phyloP scores from a whole-genome alignment of 169 alveolate species.

The Eimeria necatrix region DNA sequence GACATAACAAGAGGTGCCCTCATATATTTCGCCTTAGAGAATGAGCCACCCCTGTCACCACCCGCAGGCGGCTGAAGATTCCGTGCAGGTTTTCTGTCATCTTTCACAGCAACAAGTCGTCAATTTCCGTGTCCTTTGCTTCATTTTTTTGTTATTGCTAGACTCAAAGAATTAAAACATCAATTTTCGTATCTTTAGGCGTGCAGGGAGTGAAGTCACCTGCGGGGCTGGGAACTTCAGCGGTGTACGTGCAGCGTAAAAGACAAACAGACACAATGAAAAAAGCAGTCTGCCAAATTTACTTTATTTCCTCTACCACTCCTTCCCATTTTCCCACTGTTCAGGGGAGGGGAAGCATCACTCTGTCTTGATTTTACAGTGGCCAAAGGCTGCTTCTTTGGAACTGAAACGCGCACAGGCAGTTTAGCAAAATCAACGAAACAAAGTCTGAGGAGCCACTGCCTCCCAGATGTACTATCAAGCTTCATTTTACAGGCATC shows the following conservation, averaged over 20 bases:
- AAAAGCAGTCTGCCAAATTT: background rate
- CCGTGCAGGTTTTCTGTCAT: background rate
- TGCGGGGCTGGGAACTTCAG: constrained; percentile 53
- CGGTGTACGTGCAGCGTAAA: constrained; percentile 48
- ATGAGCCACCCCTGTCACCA: constrained; percentile 49
- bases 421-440: too few species aligned
- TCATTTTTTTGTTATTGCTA: background rate
- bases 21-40: background rate
- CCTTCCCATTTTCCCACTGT: background rate
- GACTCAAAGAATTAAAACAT: background rate
- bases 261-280: background rate
- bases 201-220: constrained; percentile 20
- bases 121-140: background rate
- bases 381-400: too few species aligned
- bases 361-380: background rate
- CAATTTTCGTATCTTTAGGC: background rate
- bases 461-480: too few species aligned
- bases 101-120: background rate
- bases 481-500: too few species aligned
- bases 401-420: too few species aligned
- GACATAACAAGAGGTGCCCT: constrained; percentile 17
- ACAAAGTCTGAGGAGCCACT: too few species aligned
- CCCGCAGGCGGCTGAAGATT: background rate
- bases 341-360: background rate
- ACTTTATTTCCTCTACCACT: background rate